A percentile compares a stretch with the other conserved stretches of the same genome.
Evolutionary conservation across 345 rosid genomes (phyloP).

Genomic region (Linum usitatissimum): DNA sequence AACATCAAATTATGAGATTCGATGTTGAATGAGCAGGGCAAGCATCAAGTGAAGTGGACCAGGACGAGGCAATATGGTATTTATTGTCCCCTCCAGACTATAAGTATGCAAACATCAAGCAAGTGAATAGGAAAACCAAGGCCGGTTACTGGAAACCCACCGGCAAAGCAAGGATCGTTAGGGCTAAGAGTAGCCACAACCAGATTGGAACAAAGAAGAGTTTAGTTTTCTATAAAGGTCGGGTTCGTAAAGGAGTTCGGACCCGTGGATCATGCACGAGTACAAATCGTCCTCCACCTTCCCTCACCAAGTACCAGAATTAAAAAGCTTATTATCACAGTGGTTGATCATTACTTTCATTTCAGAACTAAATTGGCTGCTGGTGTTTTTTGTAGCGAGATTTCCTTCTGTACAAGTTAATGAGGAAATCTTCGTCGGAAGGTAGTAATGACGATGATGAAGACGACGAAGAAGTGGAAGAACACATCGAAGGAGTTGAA

Average conservation of each 20-base stretch:
- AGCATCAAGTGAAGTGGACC: too few relatives aligned
- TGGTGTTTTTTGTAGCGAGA: neutral
- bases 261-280: constrained; percentile 31
- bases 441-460: neutral
- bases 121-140: constrained; percentile 16
- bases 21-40: too few relatives aligned
- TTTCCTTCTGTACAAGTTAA: neutral
- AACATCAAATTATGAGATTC: too few relatives aligned
- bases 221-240: constrained; percentile 27
- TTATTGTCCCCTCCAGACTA: constrained; percentile 26
- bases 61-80: constrained; percentile 20
- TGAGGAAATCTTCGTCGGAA: neutral
- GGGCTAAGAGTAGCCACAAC: neutral
- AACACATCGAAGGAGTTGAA: too few relatives aligned
- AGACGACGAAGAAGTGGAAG: neutral
- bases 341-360: neutral
- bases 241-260: constrained; percentile 1
- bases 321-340: too few relatives aligned
- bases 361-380: neutral
- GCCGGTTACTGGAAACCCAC: constrained; percentile 52
- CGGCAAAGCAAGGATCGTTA: constrained; percentile 19
- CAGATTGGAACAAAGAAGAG: constrained; percentile 34
- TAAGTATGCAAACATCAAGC: constrained; percentile 17
- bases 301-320: constrained; percentile 9
- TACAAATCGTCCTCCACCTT: constrained; percentile 4